Conservation (phyloP, 1,284 basidiomycete genomes). For the Trichosporon sp. region DNA sequence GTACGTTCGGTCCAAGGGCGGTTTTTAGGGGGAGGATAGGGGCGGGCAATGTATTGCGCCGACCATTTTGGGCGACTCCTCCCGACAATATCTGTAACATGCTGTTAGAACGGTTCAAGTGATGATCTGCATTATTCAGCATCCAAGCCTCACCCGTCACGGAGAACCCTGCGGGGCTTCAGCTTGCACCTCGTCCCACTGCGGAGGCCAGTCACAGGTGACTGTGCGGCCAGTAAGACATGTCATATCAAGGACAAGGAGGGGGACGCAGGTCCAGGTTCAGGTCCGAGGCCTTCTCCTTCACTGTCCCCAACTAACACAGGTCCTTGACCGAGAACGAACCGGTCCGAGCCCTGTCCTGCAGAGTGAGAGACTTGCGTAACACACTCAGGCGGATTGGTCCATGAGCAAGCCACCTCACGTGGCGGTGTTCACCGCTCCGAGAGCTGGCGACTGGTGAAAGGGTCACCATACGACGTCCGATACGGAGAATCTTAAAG, state of each 20-base stretch:
- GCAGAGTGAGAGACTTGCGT: neutral
- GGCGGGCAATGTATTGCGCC: neutral
- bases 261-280: neutral
- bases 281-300: neutral
- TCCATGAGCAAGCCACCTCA: neutral
- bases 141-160: neutral
- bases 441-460: neutral
- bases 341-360: neutral
- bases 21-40: neutral
- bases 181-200: slow-evolving; percentile 2
- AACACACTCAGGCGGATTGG: neutral
- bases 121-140: neutral
- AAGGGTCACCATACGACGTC: neutral
- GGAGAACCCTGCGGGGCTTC: neutral
- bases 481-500: neutral
- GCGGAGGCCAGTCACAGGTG: neutral
- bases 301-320: no score
- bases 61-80: neutral
- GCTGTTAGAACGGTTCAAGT: neutral
- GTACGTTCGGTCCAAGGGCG: neutral
- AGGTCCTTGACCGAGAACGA: neutral
- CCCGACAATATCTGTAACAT: neutral
- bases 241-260: neutral
- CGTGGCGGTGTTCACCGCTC: neutral
- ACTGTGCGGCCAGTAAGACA: neutral